phyloP scores from a whole-genome alignment of 108 stramenopile genomes.

The Nannochloropsis gaditana region DNA sequence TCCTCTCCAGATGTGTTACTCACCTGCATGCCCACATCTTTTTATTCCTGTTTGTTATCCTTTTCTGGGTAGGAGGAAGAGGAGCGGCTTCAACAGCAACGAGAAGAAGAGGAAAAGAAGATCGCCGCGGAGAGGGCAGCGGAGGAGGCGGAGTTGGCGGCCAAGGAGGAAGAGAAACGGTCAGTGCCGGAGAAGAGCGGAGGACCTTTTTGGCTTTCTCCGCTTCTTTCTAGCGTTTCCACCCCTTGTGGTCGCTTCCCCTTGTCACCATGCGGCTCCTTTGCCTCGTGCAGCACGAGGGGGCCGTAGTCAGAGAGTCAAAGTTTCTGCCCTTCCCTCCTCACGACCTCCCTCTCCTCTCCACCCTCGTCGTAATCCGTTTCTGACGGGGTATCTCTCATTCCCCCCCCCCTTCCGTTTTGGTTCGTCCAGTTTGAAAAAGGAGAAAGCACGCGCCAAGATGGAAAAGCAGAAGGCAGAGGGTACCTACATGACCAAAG shows the following conservation, averaged over 20 bases:
- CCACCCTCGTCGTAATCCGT: neutral
- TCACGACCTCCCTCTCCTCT: neutral
- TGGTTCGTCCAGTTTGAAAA: conserved; percentile 22
- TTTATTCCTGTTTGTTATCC: neutral
- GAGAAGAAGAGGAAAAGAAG: conserved; percentile 52
- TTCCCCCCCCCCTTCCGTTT: neutral
- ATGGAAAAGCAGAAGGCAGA: conserved; percentile 51
- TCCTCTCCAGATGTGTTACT: neutral
- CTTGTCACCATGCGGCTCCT: neutral
- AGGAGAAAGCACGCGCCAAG: conserved; percentile 18
- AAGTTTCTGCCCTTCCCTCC: neutral
- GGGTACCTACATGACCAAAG: conserved; percentile 57
- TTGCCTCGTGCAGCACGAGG: neutral
- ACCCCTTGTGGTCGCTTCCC: neutral
- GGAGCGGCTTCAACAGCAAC: conserved; percentile 45
- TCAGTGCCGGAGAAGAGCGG: conserved; percentile 16
- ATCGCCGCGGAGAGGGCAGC: conserved; percentile 47
- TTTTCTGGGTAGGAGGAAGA: conserved; percentile 30
- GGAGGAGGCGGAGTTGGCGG: conserved; percentile 33
- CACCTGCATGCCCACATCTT: neutral
- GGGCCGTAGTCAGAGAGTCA: neutral
- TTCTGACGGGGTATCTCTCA: neutral
- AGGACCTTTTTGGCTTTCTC: neutral
- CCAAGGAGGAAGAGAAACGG: conserved; percentile 48
- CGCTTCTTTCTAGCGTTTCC: neutral